Evolutionary conservation across 768 basidiomycete genomes (phyloP).

Genomic region (Ramaria sp.): DNA sequence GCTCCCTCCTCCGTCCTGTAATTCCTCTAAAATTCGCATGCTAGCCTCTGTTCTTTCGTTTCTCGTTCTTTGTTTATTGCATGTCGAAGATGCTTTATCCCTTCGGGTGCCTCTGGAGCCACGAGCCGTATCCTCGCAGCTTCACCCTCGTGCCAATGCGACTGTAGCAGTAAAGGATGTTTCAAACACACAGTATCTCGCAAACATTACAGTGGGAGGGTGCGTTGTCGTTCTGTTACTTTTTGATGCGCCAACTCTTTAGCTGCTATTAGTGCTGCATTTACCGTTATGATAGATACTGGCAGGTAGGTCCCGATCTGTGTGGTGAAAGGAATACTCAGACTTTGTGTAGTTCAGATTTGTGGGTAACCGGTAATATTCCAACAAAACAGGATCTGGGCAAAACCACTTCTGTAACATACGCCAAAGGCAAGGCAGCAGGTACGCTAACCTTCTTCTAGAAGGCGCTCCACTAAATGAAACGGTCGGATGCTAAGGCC

Average conservation of each 20-base stretch:
- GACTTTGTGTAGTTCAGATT: slow-evolving; percentile 39
- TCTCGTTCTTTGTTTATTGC: background rate
- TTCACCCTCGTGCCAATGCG: background rate
- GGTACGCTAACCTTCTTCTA: slow-evolving; percentile 25
- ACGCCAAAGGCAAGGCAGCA: slow-evolving; percentile 42
- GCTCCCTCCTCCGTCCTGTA: too few species aligned
- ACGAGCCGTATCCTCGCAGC: background rate
- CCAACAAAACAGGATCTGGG: slow-evolving; percentile 29
- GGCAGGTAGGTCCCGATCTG: slow-evolving; percentile 27
- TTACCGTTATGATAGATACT: slow-evolving; percentile 33
- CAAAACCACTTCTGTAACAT: slow-evolving; percentile 30
- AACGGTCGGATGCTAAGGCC: slow-evolving; percentile 22
- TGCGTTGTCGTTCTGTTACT: background rate
- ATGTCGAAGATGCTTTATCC: background rate
- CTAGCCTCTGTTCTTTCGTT: background rate
- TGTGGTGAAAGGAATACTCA: background rate
- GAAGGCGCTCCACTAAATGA: background rate
- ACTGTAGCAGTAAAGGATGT: background rate
- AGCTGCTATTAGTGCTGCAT: background rate
- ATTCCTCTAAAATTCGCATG: background rate
- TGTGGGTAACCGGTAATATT: slow-evolving; percentile 45
- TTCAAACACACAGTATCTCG: slow-evolving; percentile 22
- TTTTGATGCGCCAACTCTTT: background rate
- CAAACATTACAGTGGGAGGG: slow-evolving; percentile 31
- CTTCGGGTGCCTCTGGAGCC: background rate